Evolutionary conservation across 371 early-diverging fungal species (phyloP), one percentile per base, ranked within the genome.

Genomic region (Thermomucor indicae-seudaticae): DNA sequence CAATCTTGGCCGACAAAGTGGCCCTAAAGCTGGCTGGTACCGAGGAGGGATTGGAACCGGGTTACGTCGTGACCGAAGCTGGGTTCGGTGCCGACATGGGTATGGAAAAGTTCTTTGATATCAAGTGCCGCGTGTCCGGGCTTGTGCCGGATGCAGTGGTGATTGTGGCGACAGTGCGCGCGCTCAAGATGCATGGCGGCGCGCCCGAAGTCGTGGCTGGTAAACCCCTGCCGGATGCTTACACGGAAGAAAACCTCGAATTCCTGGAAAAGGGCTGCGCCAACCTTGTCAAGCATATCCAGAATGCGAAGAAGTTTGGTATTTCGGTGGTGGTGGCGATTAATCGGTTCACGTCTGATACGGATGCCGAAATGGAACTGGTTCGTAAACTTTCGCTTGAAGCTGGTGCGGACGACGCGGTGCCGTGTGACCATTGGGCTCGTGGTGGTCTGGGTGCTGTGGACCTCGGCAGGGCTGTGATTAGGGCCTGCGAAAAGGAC

Each of bases 61-160:
- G 97, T 8, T 96, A 88, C 54, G 96, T 95, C 20, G 86, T 96
- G 29, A 97, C 97, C 23, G 97, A 97, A 72, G 95, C 95, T 17
- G 97, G 97, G 4, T 97, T 97, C 58, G 97, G 97, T 31, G 95
- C 96, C n/a, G 97, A 97, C 70, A 97, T 97, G 71, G 97, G 97
- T 42, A 93, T 96, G 92, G 96, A 96, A 51, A 97, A 96, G 70
- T 96, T 97, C 83, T 93, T 96, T 70, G 86, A 97, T 69, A 96
- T 97, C 79, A 97, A 97, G 69, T 97, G 97, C 70, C 85, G 97
- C 39, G 78, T 81, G 7, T 91, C 91, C 16, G 91, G 90, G 17
- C 76, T 97, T 20, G 72, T 86, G 4, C 97, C 97, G 28, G 82
- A 93, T 58, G 87, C 85, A 30, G 97, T 92, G n/a, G 94, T 96